Percentiles rank a stretch among this genome's conserved stretches.
phyloP scores from a whole-genome alignment of 495 filamentous ascomycete species.

The Neurospora sp. region DNA sequence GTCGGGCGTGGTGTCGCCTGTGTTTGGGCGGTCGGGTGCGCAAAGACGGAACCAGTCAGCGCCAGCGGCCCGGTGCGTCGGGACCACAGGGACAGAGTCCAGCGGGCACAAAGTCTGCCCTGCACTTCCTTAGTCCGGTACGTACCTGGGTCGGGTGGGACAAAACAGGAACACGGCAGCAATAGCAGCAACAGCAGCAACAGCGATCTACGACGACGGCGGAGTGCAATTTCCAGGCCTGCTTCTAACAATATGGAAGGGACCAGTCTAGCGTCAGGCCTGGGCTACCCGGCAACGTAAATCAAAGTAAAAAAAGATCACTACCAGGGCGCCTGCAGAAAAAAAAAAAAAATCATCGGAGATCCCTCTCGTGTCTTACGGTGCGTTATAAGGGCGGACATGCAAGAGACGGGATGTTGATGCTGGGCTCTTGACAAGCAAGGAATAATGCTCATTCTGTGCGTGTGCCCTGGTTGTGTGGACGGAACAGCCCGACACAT shows the following conservation, averaged over 20 bases:
- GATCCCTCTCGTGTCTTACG: neutral
- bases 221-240: slow-evolving; percentile 25
- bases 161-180: neutral
- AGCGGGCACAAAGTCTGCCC: neutral
- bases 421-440: neutral
- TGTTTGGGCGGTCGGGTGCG: neutral
- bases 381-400: neutral
- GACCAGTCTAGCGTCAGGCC: neutral
- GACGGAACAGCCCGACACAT: neutral
- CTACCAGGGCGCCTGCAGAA: neutral
- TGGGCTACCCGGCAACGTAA: neutral
- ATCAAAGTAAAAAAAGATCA: neutral
- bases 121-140: neutral
- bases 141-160: slow-evolving; percentile 5
- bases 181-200: slow-evolving; percentile 2
- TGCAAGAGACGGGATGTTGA: neutral
- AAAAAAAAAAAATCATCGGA: neutral
- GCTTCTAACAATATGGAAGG: neutral
- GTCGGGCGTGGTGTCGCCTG: neutral
- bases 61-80: neutral
- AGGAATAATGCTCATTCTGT: neutral
- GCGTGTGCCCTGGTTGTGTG: neutral
- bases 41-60: neutral
- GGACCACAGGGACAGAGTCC: neutral
- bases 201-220: slow-evolving; percentile 23